Base-by-base conservation (phyloP, 805 yeast genomes). In the Metschnikowia peoriensis region DNA sequence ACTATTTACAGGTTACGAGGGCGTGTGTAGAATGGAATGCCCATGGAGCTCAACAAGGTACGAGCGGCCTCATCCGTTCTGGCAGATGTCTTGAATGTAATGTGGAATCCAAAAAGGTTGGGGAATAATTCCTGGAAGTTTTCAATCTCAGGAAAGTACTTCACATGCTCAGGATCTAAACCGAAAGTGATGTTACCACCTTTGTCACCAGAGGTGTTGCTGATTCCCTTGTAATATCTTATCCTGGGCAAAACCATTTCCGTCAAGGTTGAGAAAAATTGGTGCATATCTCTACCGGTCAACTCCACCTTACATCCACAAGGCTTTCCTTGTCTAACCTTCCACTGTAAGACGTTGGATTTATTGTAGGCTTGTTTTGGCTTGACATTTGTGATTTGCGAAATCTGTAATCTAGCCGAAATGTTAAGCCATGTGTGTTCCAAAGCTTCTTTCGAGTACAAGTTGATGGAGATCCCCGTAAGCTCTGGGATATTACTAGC, bases 171-270 rank as follows among this genome's bases (percentile, higher is more conserved):
- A 1, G 89, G 83, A 40, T 81, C 82, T 61, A 94, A 71, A 43
- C 97, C 97, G 65, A 94, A 85, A 9, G 94, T 80, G 53, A 96
- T 80, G 67, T 89, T 88, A 53, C 99, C 99, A 63, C 78, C 80
- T 49, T 80, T 77, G 69, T 92, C 97, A 55, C 98, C 99, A 4
- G 91, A 75, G 43, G 80, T 76, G 70, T 83, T 83, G 34, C 83
- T 80, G 47, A 94, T 76, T 46, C 97, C 97, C 58, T 76, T 75
- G 70, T 88, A 94, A 46, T 90, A 89, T 79, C 96, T 86, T 52
- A 92, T 83, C 70, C 97, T 83, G 44, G 99, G 99, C 61, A 94
- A 79, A 16, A 94, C 98, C 57, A 96, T 74, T 72, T 94, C 99
- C 1, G 96, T 84, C 61, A 94, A 73, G 1, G 98, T 93, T 7